phyloP scores from a whole-genome alignment of 148 eudicot genomes.

The Spergularia bocconei region DNA sequence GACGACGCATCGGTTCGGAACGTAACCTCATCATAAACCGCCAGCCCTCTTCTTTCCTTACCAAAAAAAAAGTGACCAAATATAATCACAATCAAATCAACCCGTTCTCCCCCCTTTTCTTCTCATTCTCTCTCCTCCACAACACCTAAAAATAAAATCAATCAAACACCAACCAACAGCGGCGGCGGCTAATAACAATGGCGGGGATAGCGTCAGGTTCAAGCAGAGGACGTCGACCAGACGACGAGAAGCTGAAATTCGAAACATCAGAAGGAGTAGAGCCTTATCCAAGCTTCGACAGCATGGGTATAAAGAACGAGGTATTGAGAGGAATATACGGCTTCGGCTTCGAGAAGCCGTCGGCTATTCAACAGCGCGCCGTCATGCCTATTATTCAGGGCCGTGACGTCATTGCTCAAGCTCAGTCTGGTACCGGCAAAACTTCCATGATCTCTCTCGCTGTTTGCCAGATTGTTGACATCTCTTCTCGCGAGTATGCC shows the following conservation, averaged over 20 bases:
- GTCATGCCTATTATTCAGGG: conserved; percentile 76
- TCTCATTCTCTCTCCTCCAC: no score
- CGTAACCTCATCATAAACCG: no score
- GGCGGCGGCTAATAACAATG: neutral
- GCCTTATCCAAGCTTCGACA: conserved; percentile 65
- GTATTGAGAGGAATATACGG: conserved; percentile 66
- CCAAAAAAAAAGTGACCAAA: no score
- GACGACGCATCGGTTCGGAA: no score
- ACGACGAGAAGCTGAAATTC: conserved; percentile 69
- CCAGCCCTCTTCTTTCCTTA: no score
- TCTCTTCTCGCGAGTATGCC: conserved; percentile 64
- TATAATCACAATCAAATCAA: no score
- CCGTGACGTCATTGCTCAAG: conserved; percentile 94
- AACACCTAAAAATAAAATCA: no score
- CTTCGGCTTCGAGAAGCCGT: conserved; percentile 88
- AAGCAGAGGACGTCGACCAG: conserved; percentile 40
- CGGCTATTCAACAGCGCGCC: conserved; percentile 93
- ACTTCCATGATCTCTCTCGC: conserved; percentile 90
- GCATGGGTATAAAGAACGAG: conserved; percentile 81
- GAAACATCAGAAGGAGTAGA: conserved; percentile 73
- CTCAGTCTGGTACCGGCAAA: conserved; percentile 94
- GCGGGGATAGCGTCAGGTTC: conserved; percentile 41
- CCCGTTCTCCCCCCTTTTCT: no score
- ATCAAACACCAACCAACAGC: no score
- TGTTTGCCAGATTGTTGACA: conserved; percentile 84